These are phyloP conservation scores for Thermochaetoides thermophila DNA, from an alignment of 495 filamentous ascomycete genomes.

Conservation along the genomic window DNA sequence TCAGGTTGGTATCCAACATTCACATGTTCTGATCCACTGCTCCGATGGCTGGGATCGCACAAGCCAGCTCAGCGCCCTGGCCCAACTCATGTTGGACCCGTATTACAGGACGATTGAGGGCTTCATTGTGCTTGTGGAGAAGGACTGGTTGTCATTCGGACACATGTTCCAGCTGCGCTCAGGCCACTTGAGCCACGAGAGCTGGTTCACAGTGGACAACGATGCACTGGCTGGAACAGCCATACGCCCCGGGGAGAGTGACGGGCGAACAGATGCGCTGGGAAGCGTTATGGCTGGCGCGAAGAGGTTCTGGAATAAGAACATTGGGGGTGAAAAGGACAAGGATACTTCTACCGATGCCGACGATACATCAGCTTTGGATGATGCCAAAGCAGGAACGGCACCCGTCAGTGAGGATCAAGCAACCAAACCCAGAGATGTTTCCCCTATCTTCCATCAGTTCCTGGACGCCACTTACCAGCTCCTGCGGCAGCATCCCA, in stretches of 20 bases:
- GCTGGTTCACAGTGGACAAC: conserved; percentile 86
- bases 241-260: conserved; percentile 38
- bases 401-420: conserved; percentile 21
- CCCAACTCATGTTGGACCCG: conserved; percentile 87
- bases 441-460: conserved; percentile 95
- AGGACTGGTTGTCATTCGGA: conserved; percentile 95
- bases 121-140: conserved; percentile 90
- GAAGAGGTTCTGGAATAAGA: conserved; percentile 77
- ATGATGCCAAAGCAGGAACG: conserved; percentile 18
- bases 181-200: conserved; percentile 74
- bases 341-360: conserved; percentile 25
- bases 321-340: conserved; percentile 52
- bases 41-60: conserved; percentile 98
- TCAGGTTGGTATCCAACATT: conserved; percentile 81
- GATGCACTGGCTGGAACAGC: conserved; percentile 40
- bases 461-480: conserved; percentile 95
- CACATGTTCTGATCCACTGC: conserved; percentile 91
- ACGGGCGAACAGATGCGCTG: conserved; percentile 56
- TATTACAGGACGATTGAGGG: conserved; percentile 93
- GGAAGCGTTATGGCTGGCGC: conserved; percentile 79
- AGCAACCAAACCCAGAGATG: conserved; percentile 54
- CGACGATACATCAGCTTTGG: conserved; percentile 44
- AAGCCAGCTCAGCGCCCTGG: conserved; percentile 84
- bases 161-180: conserved; percentile 92
- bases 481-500: conserved; percentile 72